phyloP scores from a whole-genome alignment of 495 filamentous ascomycete species.

The Trichodelitschia bisporula region DNA sequence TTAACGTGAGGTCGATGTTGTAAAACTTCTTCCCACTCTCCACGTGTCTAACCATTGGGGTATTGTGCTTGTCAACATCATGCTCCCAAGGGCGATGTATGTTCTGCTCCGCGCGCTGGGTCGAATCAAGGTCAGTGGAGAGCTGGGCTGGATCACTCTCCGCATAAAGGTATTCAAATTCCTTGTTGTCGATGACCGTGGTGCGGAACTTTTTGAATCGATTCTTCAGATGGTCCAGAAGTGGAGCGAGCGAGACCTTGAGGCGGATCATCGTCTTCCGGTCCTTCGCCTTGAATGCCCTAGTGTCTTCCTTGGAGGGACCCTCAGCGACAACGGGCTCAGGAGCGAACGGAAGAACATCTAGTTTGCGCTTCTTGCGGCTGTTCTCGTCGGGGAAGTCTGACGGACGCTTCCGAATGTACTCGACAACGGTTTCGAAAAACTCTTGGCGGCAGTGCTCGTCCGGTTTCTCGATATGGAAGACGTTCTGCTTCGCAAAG shows the following conservation, averaged over 20 bases:
- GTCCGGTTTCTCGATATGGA: slow-evolving; percentile 36
- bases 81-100: slow-evolving; percentile 49
- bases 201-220: slow-evolving; percentile 63
- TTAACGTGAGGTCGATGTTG: slow-evolving; percentile 78
- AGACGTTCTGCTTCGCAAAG: slow-evolving; percentile 55
- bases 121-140: slow-evolving; percentile 43
- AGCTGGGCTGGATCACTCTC: slow-evolving; percentile 65
- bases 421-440: slow-evolving; percentile 44
- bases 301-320: slow-evolving; percentile 48
- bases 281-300: slow-evolving; percentile 58
- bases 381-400: slow-evolving; percentile 72
- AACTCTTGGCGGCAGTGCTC: slow-evolving; percentile 43
- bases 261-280: slow-evolving; percentile 55
- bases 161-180: slow-evolving; percentile 56
- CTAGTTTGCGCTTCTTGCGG: slow-evolving; percentile 63
- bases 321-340: slow-evolving; percentile 16
- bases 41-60: slow-evolving; percentile 39
- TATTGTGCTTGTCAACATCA: slow-evolving; percentile 47
- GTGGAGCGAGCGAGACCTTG: slow-evolving; percentile 66
- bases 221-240: slow-evolving; percentile 85
- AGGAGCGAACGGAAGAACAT: slow-evolving; percentile 47
- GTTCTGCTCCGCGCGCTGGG: slow-evolving; percentile 24
- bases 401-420: slow-evolving; percentile 48
- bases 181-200: slow-evolving; percentile 44
- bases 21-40: slow-evolving; percentile 67